Evolutionary conservation across 139 green algal species (phyloP).

Genomic region (Diplosphaera chodatii): DNA sequence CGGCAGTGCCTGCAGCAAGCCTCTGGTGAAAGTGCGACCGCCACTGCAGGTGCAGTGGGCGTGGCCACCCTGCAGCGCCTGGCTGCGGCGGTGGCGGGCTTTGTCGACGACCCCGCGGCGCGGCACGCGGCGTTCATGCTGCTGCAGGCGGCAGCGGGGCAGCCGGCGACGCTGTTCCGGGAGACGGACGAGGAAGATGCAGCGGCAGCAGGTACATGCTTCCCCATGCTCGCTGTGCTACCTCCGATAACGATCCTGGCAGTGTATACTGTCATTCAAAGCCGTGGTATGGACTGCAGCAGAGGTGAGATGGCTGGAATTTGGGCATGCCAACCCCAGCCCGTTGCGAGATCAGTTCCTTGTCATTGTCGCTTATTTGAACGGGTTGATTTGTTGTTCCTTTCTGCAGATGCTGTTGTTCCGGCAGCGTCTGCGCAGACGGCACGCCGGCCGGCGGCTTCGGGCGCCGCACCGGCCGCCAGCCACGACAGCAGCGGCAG

Average conservation of each 20-base stretch:
- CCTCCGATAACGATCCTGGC: too few relatives aligned
- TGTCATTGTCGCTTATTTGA: too few relatives aligned
- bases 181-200: not conserved
- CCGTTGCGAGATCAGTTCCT: too few relatives aligned
- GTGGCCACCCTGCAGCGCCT: not conserved
- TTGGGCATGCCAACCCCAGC: too few relatives aligned
- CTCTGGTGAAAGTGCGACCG: too few relatives aligned
- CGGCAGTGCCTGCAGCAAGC: too few relatives aligned
- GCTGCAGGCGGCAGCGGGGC: not conserved
- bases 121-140: not conserved
- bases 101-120: not conserved
- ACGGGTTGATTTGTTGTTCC: too few relatives aligned
- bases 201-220: not conserved
- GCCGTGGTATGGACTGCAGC: too few relatives aligned
- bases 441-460: not conserved
- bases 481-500: not conserved
- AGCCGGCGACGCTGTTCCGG: not conserved
- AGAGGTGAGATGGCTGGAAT: not conserved
- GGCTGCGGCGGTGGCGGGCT: not conserved
- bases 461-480: too few relatives aligned
- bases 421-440: not conserved
- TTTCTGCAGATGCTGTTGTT: too few relatives aligned
- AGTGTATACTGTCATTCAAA: too few relatives aligned
- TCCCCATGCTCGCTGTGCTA: too few relatives aligned
- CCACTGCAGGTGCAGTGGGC: not conserved